phyloP scores from a whole-genome alignment of 2,329 filamentous ascomycete species.

The Cladobotryum protrusum region DNA sequence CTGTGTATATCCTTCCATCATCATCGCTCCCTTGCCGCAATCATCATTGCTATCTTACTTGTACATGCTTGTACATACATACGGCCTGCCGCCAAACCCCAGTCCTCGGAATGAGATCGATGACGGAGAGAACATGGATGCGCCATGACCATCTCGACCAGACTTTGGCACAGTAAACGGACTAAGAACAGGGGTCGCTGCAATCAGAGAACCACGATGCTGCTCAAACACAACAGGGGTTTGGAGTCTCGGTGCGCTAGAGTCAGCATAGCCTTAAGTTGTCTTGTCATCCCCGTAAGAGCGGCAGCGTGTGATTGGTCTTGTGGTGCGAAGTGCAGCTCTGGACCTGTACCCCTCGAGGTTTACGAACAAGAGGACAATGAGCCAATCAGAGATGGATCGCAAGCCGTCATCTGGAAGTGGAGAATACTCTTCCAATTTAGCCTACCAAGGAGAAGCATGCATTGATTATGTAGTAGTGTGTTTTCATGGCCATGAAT shows the following conservation, averaged over 20 bases:
- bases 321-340: constrained; percentile 2
- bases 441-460: too few species aligned
- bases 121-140: not conserved
- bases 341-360: constrained; percentile 2
- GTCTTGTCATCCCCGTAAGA: not conserved
- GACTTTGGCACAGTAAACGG: not conserved
- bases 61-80: too few species aligned
- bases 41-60: not conserved
- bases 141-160: not conserved
- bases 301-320: constrained; percentile 5
- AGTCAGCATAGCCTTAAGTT: not conserved
- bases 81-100: not conserved
- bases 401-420: constrained; percentile 2
- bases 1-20: too few species aligned
- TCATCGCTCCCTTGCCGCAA: not conserved
- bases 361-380: constrained; percentile 6
- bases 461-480: not conserved
- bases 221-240: too few species aligned
- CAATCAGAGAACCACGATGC: too few species aligned
- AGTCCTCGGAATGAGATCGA: not conserved
- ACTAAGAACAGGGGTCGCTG: not conserved
- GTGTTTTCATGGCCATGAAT: too few species aligned
- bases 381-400: constrained; percentile 8
- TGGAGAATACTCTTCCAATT: too few species aligned
- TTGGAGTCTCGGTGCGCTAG: not conserved